A percentile compares a stretch with the other conserved stretches of the same genome.
These are phyloP conservation scores for Tripterygium wilfordii DNA, from an alignment of 177 flowering plant species.

Conservation along the genomic window DNA sequence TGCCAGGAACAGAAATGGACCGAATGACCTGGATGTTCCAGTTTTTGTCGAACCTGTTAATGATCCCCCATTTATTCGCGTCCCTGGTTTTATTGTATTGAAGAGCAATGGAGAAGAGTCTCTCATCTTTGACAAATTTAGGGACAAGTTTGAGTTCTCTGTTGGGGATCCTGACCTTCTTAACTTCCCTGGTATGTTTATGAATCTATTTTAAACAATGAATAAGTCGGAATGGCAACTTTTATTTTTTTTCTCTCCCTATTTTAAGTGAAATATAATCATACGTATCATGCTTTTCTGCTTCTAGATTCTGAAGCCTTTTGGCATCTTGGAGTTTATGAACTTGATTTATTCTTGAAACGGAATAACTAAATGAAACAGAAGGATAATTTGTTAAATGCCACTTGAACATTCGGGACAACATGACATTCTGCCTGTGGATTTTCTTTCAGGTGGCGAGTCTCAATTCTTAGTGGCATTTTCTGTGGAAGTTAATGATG, in stretches of 20 bases:
- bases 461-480: conserved; percentile 47
- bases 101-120: conserved; percentile 27
- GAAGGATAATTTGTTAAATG: no score
- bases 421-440: conserved; percentile 4
- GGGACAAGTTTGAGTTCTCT: conserved; percentile 46
- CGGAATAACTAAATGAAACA: no score
- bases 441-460: conserved; percentile 43
- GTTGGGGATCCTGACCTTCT: conserved; percentile 76
- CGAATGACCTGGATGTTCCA: conserved; percentile 44
- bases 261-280: no score
- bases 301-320: no score
- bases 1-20: conserved; percentile 63
- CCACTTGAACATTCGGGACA: no score
- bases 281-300: no score
- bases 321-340: no score
- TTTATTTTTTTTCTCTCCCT: no score
- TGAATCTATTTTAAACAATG: neutral
- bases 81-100: conserved; percentile 54
- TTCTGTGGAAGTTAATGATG: conserved; percentile 72
- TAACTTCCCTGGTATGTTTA: conserved; percentile 58
- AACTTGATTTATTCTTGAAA: no score
- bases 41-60: conserved; percentile 75
- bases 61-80: conserved; percentile 73
- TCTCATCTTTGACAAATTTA: conserved; percentile 36
- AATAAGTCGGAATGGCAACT: neutral